Evolutionary conservation across 2,329 filamentous ascomycete genomes (phyloP).

Genomic region (Bertia moriformis): DNA sequence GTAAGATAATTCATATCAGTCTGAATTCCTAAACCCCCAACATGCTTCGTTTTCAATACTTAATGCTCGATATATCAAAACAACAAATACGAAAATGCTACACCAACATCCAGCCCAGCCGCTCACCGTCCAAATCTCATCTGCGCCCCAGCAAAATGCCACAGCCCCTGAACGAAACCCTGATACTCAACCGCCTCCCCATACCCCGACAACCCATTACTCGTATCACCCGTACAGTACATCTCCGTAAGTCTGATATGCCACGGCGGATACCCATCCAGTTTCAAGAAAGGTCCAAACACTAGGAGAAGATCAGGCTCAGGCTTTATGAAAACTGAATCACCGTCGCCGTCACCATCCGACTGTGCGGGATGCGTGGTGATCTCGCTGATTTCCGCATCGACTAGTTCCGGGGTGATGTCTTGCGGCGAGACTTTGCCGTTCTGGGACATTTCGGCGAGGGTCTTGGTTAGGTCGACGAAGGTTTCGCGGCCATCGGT

Average conservation of each 20-base stretch:
- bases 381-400: slow-evolving; percentile 67
- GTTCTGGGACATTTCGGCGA: slow-evolving; percentile 87
- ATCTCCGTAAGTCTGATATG: slow-evolving; percentile 91
- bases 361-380: not conserved
- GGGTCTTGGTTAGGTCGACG: slow-evolving; percentile 85
- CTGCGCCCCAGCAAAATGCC: slow-evolving; percentile 73
- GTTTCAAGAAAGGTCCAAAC: slow-evolving; percentile 69
- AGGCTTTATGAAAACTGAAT: slow-evolving; percentile 41
- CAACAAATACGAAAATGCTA: too few species aligned
- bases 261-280: slow-evolving; percentile 93
- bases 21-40: too few species aligned
- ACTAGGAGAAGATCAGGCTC: slow-evolving; percentile 83
- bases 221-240: slow-evolving; percentile 61
- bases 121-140: slow-evolving; percentile 76
- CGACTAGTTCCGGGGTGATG: slow-evolving; percentile 73
- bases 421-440: slow-evolving; percentile 69
- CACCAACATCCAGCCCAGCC: too few species aligned
- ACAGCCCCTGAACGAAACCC: slow-evolving; percentile 73
- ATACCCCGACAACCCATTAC: not conserved
- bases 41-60: too few species aligned
- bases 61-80: too few species aligned
- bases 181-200: slow-evolving; percentile 74
- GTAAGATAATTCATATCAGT: too few species aligned
- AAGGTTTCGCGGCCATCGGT: slow-evolving; percentile 86
- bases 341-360: not conserved